Conservation (phyloP, 345 rosid species). For the Eucalyptus erythrocorys region DNA sequence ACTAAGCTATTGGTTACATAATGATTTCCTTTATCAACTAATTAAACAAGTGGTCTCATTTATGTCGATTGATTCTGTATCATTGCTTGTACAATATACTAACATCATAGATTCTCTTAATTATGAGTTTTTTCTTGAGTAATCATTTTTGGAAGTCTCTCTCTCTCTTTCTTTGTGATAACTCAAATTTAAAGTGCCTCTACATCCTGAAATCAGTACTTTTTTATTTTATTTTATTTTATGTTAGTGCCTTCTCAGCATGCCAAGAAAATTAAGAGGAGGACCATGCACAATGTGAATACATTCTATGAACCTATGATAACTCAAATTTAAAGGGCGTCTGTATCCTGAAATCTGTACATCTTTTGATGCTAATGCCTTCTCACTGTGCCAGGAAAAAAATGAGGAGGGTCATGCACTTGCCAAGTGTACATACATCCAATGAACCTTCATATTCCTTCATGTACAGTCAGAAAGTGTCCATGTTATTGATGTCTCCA, state of each 20-base stretch:
- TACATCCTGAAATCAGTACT: neutral
- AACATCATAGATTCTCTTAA: neutral
- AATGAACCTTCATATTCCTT: neutral
- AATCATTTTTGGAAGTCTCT: neutral
- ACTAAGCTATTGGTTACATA: neutral
- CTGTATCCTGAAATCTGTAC: neutral
- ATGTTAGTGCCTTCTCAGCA: neutral
- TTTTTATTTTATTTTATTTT: neutral
- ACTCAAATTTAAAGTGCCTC: neutral
- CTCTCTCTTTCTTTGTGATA: neutral
- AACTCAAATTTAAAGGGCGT: neutral
- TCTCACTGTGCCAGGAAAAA: neutral
- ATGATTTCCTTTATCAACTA: neutral
- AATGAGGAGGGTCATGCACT: neutral
- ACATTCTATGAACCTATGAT: neutral
- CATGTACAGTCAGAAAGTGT: neutral
- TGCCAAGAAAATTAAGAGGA: neutral
- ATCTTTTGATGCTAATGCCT: neutral
- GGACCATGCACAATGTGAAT: neutral
- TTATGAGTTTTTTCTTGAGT: neutral
- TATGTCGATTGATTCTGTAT: neutral
- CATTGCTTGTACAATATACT: neutral
- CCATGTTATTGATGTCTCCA: neutral
- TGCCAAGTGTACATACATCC: neutral
- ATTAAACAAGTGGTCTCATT: neutral